These are phyloP conservation scores for Hypoxylon sp. DNA, from an alignment of 2,329 filamentous ascomycete species.

Conservation along the genomic window DNA sequence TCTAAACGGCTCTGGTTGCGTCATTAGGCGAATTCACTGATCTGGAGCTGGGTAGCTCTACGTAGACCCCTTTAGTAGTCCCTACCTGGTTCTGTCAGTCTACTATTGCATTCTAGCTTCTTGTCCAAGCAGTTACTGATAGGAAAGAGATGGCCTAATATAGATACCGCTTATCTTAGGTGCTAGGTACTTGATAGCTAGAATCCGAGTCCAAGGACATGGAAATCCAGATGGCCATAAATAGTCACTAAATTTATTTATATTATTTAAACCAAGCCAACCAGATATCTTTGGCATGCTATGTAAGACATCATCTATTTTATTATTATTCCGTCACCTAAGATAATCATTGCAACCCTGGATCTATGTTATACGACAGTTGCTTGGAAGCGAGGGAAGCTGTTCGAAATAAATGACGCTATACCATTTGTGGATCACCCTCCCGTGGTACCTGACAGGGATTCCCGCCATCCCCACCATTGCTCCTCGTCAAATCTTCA, in stretches of 20 bases:
- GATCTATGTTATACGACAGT: background rate
- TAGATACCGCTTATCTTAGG: background rate
- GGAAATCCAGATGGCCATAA: background rate
- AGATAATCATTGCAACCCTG: background rate
- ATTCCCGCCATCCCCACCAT: constrained; percentile 28
- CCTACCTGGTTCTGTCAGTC: background rate
- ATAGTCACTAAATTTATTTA: background rate
- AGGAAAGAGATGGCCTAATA: background rate
- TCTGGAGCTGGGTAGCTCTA: too few relatives aligned
- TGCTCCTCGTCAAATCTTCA: constrained; percentile 21
- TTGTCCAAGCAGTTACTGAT: background rate
- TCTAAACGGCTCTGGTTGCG: background rate
- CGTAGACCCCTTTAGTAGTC: too few relatives aligned
- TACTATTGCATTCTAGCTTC: background rate
- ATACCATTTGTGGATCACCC: constrained; percentile 23
- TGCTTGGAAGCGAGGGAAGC: background rate
- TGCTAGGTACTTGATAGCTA: background rate
- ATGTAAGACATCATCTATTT: background rate
- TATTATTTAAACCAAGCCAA: background rate
- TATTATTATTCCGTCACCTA: background rate
- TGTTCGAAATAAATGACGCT: constrained; percentile 21
- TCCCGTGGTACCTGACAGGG: constrained; percentile 39
- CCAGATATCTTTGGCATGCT: background rate
- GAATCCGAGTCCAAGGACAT: background rate
- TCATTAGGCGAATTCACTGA: too few relatives aligned